Evolutionary conservation across 169 alveolate genomes (phyloP), one percentile per base, ranked within the genome.

Genomic region (Plasmodium berghei): DNA sequence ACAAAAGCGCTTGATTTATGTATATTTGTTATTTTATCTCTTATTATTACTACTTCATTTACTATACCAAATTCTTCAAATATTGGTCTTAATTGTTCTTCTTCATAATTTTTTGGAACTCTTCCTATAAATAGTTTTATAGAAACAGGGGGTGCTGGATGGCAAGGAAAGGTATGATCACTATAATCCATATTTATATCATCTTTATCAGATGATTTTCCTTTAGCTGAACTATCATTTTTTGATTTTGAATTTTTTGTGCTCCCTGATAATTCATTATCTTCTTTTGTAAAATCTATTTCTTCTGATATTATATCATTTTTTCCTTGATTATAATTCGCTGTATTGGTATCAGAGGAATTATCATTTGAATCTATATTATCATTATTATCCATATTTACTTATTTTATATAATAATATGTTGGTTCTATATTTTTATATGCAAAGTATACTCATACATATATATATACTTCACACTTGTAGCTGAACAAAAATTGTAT

Each of bases 101-200:
- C 98, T 80, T 94, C 96, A 62, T 92, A 70, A 46, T 92, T 87
- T 72, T 88, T 94, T 5, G 98, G 98, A 9, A 96, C 95, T 14
- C 98, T 77, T 28, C 98, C 98, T 42, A 96, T 96, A 61, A 96
- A 96, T 28, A 96, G 90, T 92, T 96, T 96, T 72, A 96, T 95
- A 69, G 95, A 97, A 20, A 95, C 97, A 26, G 96, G 96, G n/a
- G 98, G 98, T 22, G 97, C 98, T 22, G 97, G 98, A 73, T 94
- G 89, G 58, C 96, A 94, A 10, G 96, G 96, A 18, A 85, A 89
- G 40, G 58, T 46, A 56, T 83, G 90, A 16, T 83, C 46, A 67
- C 85, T 58, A 16, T 67, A 83, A 48, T 83, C 90, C n/a, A 75
- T 42, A 18, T 52, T 69, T 10, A 34, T 56, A 22, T 83, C 90